phyloP scores from a whole-genome alignment of 495 filamentous ascomycete genomes.

The Penicillium flavigenum region DNA sequence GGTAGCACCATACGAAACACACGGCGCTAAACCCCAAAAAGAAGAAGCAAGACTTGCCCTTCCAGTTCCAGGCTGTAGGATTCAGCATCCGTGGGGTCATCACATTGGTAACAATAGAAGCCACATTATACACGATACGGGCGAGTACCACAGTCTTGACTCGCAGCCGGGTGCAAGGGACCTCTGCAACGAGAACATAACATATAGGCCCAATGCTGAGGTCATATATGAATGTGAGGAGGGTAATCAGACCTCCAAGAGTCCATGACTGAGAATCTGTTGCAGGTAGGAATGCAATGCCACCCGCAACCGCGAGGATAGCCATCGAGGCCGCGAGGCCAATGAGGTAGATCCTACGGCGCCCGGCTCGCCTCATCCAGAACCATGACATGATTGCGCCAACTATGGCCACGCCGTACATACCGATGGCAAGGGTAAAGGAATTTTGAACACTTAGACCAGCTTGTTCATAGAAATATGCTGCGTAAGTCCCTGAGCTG shows the following conservation, averaged over 20 bases:
- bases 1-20: slow-evolving; percentile 26
- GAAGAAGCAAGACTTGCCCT: slow-evolving; percentile 42
- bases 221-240: slow-evolving; percentile 44
- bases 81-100: slow-evolving; percentile 40
- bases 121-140: slow-evolving; percentile 34
- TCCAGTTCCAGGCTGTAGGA: slow-evolving; percentile 39
- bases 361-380: slow-evolving; percentile 45
- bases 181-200: slow-evolving; percentile 37
- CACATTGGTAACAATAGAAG: slow-evolving; percentile 30
- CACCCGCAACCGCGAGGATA: slow-evolving; percentile 44
- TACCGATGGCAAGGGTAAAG: slow-evolving; percentile 35
- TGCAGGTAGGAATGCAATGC: slow-evolving; percentile 31
- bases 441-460: slow-evolving; percentile 31
- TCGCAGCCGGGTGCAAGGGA: slow-evolving; percentile 39
- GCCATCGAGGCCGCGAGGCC: slow-evolving; percentile 43
- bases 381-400: slow-evolving; percentile 56
- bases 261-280: slow-evolving; percentile 28
- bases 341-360: slow-evolving; percentile 53
- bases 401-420: slow-evolving; percentile 47
- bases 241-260: slow-evolving; percentile 15
- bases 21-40: slow-evolving; percentile 28
- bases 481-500: slow-evolving; percentile 30
- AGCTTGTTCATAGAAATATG: slow-evolving; percentile 46
- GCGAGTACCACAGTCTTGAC: slow-evolving; percentile 39
- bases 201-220: slow-evolving; percentile 45